Conservation (phyloP, 306 rosid species). For the Pyrus communis region DNA sequence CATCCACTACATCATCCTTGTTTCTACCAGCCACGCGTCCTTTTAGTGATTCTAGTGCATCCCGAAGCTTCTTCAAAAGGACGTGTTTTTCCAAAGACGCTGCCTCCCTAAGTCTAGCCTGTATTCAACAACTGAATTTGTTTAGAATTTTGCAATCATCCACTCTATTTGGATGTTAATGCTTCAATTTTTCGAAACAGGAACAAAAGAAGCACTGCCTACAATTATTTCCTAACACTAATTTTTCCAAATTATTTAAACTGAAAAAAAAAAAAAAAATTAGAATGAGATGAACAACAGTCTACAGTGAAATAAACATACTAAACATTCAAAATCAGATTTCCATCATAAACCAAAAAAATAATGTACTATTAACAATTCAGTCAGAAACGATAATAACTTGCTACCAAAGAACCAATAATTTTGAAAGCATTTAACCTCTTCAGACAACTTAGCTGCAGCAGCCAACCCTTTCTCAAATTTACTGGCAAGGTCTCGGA, state of each 20-base stretch:
- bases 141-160: slow-evolving; percentile 8
- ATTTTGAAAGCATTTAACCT: slow-evolving; percentile 29
- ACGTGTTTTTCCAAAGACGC: slow-evolving; percentile 88
- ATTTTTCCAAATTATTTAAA: neutral
- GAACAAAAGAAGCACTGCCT: neutral
- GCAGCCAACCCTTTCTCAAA: slow-evolving; percentile 96
- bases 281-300: neutral
- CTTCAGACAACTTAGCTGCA: slow-evolving; percentile 93
- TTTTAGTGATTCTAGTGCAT: slow-evolving; percentile 81
- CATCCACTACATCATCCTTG: slow-evolving; percentile 79
- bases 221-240: neutral
- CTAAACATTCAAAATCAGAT: neutral
- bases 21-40: slow-evolving; percentile 77
- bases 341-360: no score
- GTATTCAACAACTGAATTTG: slow-evolving; percentile 26
- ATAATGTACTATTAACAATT: neutral
- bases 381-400: neutral
- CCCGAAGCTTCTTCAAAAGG: slow-evolving; percentile 86
- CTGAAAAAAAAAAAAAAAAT: no score
- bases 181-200: neutral
- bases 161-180: neutral
- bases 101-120: slow-evolving; percentile 89
- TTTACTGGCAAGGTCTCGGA: slow-evolving; percentile 81
- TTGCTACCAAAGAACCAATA: neutral
- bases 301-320: neutral